A percentile compares a stretch with the other conserved stretches of the same genome.
These are phyloP conservation scores for Vigna radiata DNA, from an alignment of 306 rosid species.

Conservation along the genomic window DNA sequence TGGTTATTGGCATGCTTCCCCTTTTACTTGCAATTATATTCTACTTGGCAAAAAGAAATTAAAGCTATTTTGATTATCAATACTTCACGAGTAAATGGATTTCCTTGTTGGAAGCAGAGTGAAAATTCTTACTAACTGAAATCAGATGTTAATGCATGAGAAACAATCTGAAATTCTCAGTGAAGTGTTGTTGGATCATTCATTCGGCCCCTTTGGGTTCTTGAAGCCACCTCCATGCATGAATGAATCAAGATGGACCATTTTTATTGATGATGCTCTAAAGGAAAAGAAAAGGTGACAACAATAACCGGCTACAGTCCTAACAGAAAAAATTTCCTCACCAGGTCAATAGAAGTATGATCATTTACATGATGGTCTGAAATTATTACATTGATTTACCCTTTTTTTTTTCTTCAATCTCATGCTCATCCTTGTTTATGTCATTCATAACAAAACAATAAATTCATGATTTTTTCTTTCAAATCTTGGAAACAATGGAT, in stretches of 20 bases:
- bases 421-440: no score
- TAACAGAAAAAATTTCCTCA: no score
- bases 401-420: no score
- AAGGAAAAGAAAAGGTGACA: background rate
- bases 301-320: background rate
- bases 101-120: background rate
- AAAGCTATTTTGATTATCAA: constrained; percentile 6
- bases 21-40: constrained; percentile 22
- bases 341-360: no score
- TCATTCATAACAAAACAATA: background rate
- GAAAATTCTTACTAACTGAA: background rate
- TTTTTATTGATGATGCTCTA: background rate
- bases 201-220: background rate
- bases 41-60: constrained; percentile 2
- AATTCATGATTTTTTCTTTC: background rate
- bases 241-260: background rate
- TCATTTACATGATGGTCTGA: background rate
- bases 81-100: background rate
- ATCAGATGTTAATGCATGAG: background rate
- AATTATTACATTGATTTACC: no score
- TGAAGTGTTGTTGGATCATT: background rate
- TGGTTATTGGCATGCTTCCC: constrained; percentile 23
- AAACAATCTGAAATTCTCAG: background rate
- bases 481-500: constrained; percentile 47
- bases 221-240: background rate